These are phyloP conservation scores for Monilinia aucupariae DNA, from an alignment of 2,329 filamentous ascomycete species.

Conservation along the genomic window DNA sequence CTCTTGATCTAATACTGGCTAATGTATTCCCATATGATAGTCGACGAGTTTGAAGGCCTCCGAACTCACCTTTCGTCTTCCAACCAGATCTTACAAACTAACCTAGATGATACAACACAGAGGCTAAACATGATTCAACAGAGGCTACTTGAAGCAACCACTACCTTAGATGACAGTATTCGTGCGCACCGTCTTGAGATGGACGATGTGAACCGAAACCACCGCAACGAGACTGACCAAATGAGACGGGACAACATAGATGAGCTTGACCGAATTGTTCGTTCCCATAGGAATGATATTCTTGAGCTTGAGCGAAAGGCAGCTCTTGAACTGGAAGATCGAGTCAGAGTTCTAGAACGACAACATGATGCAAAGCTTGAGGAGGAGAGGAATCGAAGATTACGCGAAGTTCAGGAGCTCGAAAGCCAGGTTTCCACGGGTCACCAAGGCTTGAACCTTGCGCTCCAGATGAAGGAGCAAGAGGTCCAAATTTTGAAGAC, in stretches of 20 bases:
- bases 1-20: conserved; percentile 3
- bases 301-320: conserved; percentile 58
- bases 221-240: conserved; percentile 52
- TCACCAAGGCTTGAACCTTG: conserved; percentile 34
- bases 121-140: conserved; percentile 30
- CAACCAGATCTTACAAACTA: conserved; percentile 56
- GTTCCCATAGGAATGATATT: conserved; percentile 62
- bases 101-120: conserved; percentile 57
- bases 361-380: conserved; percentile 49
- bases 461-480: conserved; percentile 43
- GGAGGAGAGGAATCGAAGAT: conserved; percentile 53
- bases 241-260: conserved; percentile 45
- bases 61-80: conserved; percentile 31
- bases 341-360: conserved; percentile 33
- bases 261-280: conserved; percentile 53
- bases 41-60: conserved; percentile 46
- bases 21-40: conserved; percentile 19
- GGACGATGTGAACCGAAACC: conserved; percentile 49
- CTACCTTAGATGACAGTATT: conserved; percentile 44
- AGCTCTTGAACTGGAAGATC: conserved; percentile 40
- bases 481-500: conserved; percentile 47
- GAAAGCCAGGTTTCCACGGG: conserved; percentile 47
- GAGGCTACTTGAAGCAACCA: conserved; percentile 45
- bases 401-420: conserved; percentile 62
- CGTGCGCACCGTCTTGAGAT: conserved; percentile 48